Evolutionary conservation across 495 filamentous ascomycete genomes (phyloP).

Genomic region (Xylaria longipes): DNA sequence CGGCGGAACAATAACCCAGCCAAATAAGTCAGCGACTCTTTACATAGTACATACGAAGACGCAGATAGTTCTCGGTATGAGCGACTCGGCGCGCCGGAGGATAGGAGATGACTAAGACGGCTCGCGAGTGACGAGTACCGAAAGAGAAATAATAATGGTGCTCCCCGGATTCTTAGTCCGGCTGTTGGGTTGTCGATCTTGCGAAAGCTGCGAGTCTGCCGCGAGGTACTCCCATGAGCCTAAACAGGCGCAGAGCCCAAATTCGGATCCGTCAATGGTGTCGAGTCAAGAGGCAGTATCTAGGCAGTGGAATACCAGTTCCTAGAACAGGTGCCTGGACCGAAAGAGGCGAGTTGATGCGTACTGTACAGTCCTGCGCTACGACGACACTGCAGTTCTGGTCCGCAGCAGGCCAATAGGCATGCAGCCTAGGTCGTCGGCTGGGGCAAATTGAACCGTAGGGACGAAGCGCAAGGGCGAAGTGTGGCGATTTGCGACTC

Average conservation of each 20-base stretch:
- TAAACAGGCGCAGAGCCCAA: background rate
- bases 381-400: slow-evolving; percentile 25
- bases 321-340: slow-evolving; percentile 16
- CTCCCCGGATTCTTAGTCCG: slow-evolving; percentile 23
- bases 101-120: slow-evolving; percentile 26
- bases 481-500: slow-evolving; percentile 25
- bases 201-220: no score
- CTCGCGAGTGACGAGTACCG: slow-evolving; percentile 22
- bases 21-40: background rate
- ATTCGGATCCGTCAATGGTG: background rate
- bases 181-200: slow-evolving; percentile 10
- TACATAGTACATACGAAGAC: background rate
- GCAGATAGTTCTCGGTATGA: slow-evolving; percentile 11
- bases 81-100: slow-evolving; percentile 19
- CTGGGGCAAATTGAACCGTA: slow-evolving; percentile 22
- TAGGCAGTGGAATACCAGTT: background rate
- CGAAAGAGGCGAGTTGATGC: slow-evolving; percentile 16
- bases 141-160: slow-evolving; percentile 14
- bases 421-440: slow-evolving; percentile 9
- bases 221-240: slow-evolving; percentile 1
- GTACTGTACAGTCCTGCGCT: slow-evolving; percentile 13
- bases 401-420: slow-evolving; percentile 25
- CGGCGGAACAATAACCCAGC: slow-evolving; percentile 8
- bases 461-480: slow-evolving; percentile 24
- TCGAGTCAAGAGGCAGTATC: background rate